Base-by-base conservation (phyloP, 306 rosid species). In the Geum urbanum region DNA sequence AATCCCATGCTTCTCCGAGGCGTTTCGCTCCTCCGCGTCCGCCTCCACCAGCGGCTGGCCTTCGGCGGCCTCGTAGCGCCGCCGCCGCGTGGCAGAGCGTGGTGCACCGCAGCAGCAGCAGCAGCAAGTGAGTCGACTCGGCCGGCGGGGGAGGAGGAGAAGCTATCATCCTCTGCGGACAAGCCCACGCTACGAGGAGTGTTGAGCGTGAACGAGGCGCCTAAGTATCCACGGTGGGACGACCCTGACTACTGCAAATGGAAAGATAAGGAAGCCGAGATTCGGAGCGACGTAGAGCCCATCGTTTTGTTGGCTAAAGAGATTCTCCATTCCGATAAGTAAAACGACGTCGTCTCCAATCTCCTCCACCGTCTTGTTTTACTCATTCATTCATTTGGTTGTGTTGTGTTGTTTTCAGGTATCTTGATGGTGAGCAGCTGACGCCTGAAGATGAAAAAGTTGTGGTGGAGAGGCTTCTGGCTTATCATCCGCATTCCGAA, bases 241-340 rank as follows among this genome's bases (percentile, higher is more conserved):
- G 89, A 88, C 20, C 76, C 88, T 0, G 88, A 85, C 16, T 88
- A 71, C 71, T 80, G 89, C 8, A 85, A 75, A 59, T 94, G 95
- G 97, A 88, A 84, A 76, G 75, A 88, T 51, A 82, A 79, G 67
- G 94, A 90, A 71, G 60, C 74, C 0, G 89, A 81, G 77, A 90
- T 94, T 72, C 84, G 87, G 46, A 56, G 40, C 1, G 98, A 94
- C 60, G 81, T 92, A 66, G 85, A 84, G 58, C 97, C 98, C 18
- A 64, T 86, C 27, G 9, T 79, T 56, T 57, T 68, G 76, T 85
- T 90, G 37, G 69, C 90, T 15, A 92, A 85, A 75, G 87, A 84
- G 7, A 94, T 94, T 75, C 86, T 94, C 52, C 98, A 90, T 77
- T 88, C 97, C 0, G 43, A 55, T 63, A 81, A 81, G 91, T 85